These are phyloP conservation scores for Larix sibirica DNA, from an alignment of 83 land plant species.

Conservation along the genomic window DNA sequence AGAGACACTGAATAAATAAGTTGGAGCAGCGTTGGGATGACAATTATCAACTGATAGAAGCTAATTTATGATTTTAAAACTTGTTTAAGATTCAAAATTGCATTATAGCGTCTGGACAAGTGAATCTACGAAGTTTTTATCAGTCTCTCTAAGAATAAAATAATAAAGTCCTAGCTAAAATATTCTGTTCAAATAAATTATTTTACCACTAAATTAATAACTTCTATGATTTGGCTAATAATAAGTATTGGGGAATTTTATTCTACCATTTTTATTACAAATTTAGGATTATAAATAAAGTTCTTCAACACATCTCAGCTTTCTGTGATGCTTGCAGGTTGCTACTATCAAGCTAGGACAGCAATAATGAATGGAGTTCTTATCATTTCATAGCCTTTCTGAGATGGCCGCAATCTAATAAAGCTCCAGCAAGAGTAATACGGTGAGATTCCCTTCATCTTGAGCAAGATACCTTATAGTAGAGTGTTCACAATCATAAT, in stretches of 20 bases:
- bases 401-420: slow-evolving; percentile 11
- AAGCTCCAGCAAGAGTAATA: slow-evolving; percentile 22
- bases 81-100: slow-evolving; percentile 21
- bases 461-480: slow-evolving; percentile 20
- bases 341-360: slow-evolving; percentile 16
- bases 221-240: slow-evolving; percentile 19
- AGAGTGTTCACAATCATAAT: background rate
- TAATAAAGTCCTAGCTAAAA: background rate
- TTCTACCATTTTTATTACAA: slow-evolving; percentile 33
- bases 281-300: slow-evolving; percentile 24
- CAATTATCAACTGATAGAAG: slow-evolving; percentile 15
- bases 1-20: slow-evolving; percentile 6
- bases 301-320: slow-evolving; percentile 21
- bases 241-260: slow-evolving; percentile 24
- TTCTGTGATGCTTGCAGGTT: slow-evolving; percentile 18
- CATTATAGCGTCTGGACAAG: slow-evolving; percentile 21
- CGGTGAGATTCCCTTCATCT: slow-evolving; percentile 14
- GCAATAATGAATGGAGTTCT: slow-evolving; percentile 24
- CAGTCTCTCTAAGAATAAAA: background rate
- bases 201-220: background rate
- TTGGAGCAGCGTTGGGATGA: slow-evolving; percentile 25
- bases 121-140: slow-evolving; percentile 14
- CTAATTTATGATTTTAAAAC: slow-evolving; percentile 19
- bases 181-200: background rate
- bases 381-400: slow-evolving; percentile 24